Conservation (phyloP, 441 rosid genomes). For the Populus hybrid region DNA sequence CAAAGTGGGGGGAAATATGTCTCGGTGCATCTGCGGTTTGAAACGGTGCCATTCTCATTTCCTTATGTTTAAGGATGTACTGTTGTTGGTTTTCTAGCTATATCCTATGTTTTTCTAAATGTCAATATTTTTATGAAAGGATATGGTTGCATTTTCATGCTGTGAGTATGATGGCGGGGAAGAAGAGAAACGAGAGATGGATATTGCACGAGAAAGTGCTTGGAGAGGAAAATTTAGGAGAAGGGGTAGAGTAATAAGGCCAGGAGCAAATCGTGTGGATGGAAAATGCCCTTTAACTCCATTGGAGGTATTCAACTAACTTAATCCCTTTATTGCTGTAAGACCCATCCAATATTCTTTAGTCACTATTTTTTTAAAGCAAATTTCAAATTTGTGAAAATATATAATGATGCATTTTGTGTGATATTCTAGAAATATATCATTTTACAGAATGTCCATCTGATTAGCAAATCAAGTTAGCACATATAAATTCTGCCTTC, state of each 20-base stretch:
- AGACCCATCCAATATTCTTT: background rate
- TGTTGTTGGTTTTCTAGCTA: background rate
- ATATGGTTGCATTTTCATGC: conserved; percentile 98
- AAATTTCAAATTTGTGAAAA: background rate
- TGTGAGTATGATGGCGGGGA: conserved; percentile 97
- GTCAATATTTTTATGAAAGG: conserved; percentile 38
- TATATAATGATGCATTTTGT: background rate
- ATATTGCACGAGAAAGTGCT: conserved; percentile 81
- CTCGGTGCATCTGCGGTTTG: conserved; percentile 98
- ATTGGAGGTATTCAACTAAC: conserved; percentile 56
- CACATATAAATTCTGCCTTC: background rate
- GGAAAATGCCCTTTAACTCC: conserved; percentile 97
- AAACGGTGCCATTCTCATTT: conserved; percentile 48
- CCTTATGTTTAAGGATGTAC: background rate
- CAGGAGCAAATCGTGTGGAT: conserved; percentile 84
- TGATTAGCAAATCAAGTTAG: background rate
- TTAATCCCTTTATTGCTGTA: background rate
- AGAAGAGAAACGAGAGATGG: conserved; percentile 89
- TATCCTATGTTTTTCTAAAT: background rate
- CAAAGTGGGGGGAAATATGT: conserved; percentile 74
- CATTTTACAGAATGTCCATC: background rate
- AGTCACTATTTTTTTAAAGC: background rate
- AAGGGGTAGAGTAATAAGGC: conserved; percentile 83
- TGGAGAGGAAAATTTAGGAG: conserved; percentile 96
- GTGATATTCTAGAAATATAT: background rate